phyloP scores from a whole-genome alignment of 2,329 filamentous ascomycete species.

The Fusarium begoniae region DNA sequence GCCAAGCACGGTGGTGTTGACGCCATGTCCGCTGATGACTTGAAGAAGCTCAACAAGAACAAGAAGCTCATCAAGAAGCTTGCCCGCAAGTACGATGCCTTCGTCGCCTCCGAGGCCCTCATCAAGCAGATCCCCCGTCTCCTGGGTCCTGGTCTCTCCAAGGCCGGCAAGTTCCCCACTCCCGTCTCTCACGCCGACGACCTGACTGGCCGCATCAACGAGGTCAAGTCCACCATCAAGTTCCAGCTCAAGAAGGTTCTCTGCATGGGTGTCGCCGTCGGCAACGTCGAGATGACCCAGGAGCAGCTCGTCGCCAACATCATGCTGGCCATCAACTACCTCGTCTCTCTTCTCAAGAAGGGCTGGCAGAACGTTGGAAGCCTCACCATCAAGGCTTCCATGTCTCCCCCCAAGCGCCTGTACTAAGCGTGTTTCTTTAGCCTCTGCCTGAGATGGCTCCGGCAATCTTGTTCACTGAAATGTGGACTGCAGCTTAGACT shows the following conservation, averaged over 20 bases:
- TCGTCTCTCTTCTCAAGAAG: constrained; percentile 99
- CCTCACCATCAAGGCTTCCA: constrained; percentile 99
- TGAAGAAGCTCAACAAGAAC: constrained; percentile 99
- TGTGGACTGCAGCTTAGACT: constrained; percentile 30
- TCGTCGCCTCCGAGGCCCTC: constrained; percentile 94
- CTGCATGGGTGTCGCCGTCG: constrained; percentile 99
- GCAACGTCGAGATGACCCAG: constrained; percentile 96
- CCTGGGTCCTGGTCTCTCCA: constrained; percentile 96
- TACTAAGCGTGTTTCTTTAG: constrained; percentile 72
- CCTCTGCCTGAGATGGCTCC: constrained; percentile 36
- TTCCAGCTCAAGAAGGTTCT: constrained; percentile 99
- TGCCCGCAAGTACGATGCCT: constrained; percentile 99
- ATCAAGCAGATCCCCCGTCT: constrained; percentile 99
- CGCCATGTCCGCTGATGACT: constrained; percentile 96
- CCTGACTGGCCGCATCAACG: constrained; percentile 92
- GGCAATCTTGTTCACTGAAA: constrained; percentile 31
- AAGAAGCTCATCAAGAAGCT: constrained; percentile 99
- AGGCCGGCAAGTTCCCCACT: constrained; percentile 99
- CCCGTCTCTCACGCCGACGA: constrained; percentile 98
- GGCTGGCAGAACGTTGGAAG: constrained; percentile 99
- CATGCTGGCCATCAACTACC: constrained; percentile 99
- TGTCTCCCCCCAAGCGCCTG: constrained; percentile 97
- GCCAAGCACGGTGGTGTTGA: constrained; percentile 99
- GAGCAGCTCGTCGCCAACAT: constrained; percentile 98
- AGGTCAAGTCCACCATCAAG: constrained; percentile 99